Conservation (phyloP, 2,329 filamentous ascomycete species). For the Diaporthe vexans region DNA sequence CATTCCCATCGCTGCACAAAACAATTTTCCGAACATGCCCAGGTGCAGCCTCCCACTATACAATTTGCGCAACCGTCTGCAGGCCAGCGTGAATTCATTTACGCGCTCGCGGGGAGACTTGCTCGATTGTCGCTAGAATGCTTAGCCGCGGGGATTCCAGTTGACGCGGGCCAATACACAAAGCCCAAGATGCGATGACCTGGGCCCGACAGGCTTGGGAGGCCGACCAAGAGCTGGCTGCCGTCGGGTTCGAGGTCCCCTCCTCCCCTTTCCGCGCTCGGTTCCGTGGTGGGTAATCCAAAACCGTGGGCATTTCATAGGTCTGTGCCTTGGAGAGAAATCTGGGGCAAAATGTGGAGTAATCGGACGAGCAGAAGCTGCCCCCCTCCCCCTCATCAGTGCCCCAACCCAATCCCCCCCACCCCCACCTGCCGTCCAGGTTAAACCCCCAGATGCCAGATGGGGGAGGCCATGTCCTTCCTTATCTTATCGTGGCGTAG, state of each 20-base stretch:
- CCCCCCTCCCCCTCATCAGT: neutral
- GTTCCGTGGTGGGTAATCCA: slow-evolving; percentile 15
- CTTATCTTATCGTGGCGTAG: neutral
- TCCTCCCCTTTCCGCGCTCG: neutral
- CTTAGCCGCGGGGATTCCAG: slow-evolving; percentile 28
- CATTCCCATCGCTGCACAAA: neutral
- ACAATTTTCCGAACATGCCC: slow-evolving; percentile 3
- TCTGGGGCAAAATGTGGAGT: neutral
- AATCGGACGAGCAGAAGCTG: too few relatives aligned
- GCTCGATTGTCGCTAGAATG: neutral
- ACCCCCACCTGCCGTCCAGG: slow-evolving; percentile 15
- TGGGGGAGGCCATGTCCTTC: neutral
- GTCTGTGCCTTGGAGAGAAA: neutral
- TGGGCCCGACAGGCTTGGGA: slow-evolving; percentile 3
- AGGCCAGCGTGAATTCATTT: neutral
- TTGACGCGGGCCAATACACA: slow-evolving; percentile 11
- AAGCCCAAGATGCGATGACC: slow-evolving; percentile 15
- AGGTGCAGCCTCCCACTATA: neutral
- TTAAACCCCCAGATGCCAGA: neutral
- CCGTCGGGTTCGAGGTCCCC: neutral
- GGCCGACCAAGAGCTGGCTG: too few relatives aligned
- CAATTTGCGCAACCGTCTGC: neutral
- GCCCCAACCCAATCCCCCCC: neutral
- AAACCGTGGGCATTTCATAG: slow-evolving; percentile 18
- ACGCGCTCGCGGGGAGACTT: slow-evolving; percentile 14